A percentile compares a stretch with the other conserved stretches of the same genome.
These are phyloP conservation scores for Kazachstania africana DNA, from an alignment of 805 yeast species.

Conservation along the genomic window DNA sequence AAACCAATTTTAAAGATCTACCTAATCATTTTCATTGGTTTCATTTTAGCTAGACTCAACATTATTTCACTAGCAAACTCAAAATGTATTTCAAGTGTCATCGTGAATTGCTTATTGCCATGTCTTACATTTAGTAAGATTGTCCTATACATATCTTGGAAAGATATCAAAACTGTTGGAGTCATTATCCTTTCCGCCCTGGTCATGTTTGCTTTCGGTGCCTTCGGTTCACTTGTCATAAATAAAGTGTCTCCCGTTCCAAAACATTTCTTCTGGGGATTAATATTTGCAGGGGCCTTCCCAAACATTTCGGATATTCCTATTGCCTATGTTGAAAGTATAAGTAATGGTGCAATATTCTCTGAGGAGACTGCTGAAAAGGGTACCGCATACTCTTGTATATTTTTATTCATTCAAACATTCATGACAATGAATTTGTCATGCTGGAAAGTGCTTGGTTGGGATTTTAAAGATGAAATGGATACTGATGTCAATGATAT, in stretches of 20 bases:
- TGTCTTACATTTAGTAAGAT: slow-evolving; percentile 66
- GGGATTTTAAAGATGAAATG: slow-evolving; percentile 44
- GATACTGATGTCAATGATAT: slow-evolving; percentile 1
- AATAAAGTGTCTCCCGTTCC: slow-evolving; percentile 49
- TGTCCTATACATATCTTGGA: slow-evolving; percentile 50
- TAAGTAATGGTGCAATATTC: slow-evolving; percentile 50
- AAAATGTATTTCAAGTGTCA: slow-evolving; percentile 55
- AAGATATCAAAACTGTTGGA: slow-evolving; percentile 62
- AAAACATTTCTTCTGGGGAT: slow-evolving; percentile 64
- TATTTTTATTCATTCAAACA: slow-evolving; percentile 55
- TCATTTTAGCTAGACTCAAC: slow-evolving; percentile 46
- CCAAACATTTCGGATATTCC: slow-evolving; percentile 79
- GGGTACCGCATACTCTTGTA: slow-evolving; percentile 74
- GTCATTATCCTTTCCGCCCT: slow-evolving; percentile 41
- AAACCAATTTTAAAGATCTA: slow-evolving; percentile 84
- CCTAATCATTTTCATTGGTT: slow-evolving; percentile 58
- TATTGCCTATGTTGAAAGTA: slow-evolving; percentile 67
- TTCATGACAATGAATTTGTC: slow-evolving; percentile 68
- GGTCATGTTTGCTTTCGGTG: slow-evolving; percentile 36
- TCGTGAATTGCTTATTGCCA: slow-evolving; percentile 61
- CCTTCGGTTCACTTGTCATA: slow-evolving; percentile 29
- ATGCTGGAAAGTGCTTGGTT: slow-evolving; percentile 54
- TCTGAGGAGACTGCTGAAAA: slow-evolving; percentile 41
- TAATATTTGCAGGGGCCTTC: slow-evolving; percentile 57
- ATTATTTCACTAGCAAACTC: slow-evolving; percentile 57